These are phyloP conservation scores for Mortierella sp. DNA, from an alignment of 371 early-diverging fungal genomes.

Conservation along the genomic window DNA sequence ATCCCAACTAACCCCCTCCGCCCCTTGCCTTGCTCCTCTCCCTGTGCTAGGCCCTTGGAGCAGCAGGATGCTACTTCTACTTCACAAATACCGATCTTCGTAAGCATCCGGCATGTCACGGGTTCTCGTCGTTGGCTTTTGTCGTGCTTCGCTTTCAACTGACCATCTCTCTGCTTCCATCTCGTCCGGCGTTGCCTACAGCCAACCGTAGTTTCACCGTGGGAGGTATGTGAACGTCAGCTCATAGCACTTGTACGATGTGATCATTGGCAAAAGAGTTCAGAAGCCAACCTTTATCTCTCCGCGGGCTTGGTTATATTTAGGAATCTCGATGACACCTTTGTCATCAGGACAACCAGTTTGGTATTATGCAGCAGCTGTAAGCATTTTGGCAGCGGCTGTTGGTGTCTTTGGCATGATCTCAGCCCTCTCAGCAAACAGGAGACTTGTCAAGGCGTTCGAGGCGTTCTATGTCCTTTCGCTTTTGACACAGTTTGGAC, in stretches of 20 bases:
- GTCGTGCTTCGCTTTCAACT: neutral
- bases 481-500: conserved; percentile 39
- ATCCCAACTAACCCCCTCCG: neutral
- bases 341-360: conserved; percentile 31
- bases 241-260: neutral
- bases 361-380: conserved; percentile 48
- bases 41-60: conserved; percentile 26
- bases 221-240: conserved; percentile 11
- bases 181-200: neutral
- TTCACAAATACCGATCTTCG: conserved; percentile 45
- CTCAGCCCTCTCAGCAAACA: conserved; percentile 33
- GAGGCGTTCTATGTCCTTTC: conserved; percentile 51
- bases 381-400: conserved; percentile 42
- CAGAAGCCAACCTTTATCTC: neutral
- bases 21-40: neutral
- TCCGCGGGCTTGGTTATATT: neutral
- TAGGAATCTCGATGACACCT: conserved; percentile 18
- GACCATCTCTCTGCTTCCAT: neutral
- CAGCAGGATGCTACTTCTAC: conserved; percentile 34
- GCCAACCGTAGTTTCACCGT: conserved; percentile 19
- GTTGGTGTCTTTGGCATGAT: conserved; percentile 47
- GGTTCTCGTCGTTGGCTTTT: too few relatives aligned
- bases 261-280: neutral
- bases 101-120: conserved; percentile 11
- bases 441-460: conserved; percentile 43